Base-by-base conservation (phyloP, 2,329 filamentous ascomycete species). In the Ceratocystis cacaofunesta region DNA sequence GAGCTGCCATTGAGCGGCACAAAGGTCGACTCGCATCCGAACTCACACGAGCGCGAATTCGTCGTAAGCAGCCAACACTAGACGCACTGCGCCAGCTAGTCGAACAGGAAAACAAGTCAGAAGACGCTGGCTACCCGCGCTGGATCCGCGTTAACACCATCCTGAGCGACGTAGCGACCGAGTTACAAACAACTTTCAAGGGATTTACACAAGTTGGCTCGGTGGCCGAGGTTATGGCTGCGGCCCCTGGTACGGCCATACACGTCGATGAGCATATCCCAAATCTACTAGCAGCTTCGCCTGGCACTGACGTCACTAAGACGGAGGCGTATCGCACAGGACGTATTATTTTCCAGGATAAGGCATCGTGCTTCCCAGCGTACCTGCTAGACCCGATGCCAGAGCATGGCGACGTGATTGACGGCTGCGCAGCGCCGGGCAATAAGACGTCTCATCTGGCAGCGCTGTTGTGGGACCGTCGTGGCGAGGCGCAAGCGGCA, bases 391-490 rank as follows among this genome's bases (percentile, higher is more conserved):
- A 95, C 63, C 85, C 88, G 0, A 77, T 76, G 0, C 77, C 83
- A 7, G 78, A 82, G 66, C 83, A 87, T 69, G 90, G 90, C 28
- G 85, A 94, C 71, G 78, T 95, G 7, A 83, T 97, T n/a, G 94
- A 99, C 74, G 89, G 89, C 0, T 97, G 92, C 73, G 90, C 94
- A 0, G 94, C 94, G 0, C 94, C 94, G 1, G 94, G 94, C 5
- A 99, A 99, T 75, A 99, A 99, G 76, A 97, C 94, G 1, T 97
- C 92, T 6, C 94, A 97, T 74, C 76, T 95, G 60, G 91, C 92
- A 0, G 88, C 90, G 1, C 83, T 96, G 3, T 72, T 94, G 61
- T 78, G 73, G 63, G 76, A 74, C 61, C 76, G 76, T 63, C 72
- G 72, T 2, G 74, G 74, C 0, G 76, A 75, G 50, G 73, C 72